Evolutionary conservation across 768 basidiomycete species (phyloP), one percentile per base, ranked within the genome.

Genomic region (Leccinellum luteum): DNA sequence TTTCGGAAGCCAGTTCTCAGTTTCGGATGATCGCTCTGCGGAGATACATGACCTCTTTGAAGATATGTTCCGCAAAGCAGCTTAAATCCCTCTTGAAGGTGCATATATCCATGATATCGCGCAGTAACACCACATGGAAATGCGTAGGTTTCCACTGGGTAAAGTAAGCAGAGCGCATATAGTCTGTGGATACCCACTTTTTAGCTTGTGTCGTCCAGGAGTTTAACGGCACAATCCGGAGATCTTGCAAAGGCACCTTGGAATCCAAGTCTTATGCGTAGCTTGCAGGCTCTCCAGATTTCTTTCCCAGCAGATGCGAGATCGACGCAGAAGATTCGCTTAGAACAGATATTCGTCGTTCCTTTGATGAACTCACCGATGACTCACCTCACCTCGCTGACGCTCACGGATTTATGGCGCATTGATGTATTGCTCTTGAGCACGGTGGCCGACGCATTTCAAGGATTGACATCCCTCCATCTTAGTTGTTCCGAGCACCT

Each of bases 401-500:
- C 71, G 8, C 72, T 90, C 34, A 79, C 78, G 2, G 74, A 70
- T 23, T 69, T 90, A n/a, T 83, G 86, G 59, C 78, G 78, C 27
- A 81, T 90, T 38, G 85, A 85, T 60, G 57, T 69, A 19, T 62
- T 70, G 13, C 65, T 88, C 45, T 75, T 90, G 27, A 59, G 62
- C 6, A 58, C 74, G n/a, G 73, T 89, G 34, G 76, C 83, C 1
- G 62, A 60, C 15, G 68, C 68, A 2, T 83, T 87, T 52, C 79
- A 81, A 34, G 65, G 60, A 27, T 70, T 90, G 45, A 55, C 58
- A 3, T 70, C 75, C 51, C 78, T 90, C 13, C 75, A 81, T 59
- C 73, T 89, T 49, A 84, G 81, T 63, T 83, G 82, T 57, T 79
- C 82, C 6, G 85, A 86, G 59, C 77, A 84, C 38, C 73, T 89